Evolutionary conservation across 345 rosid genomes (phyloP), one percentile per base, ranked within the genome.

Genomic region (Populus alba): DNA sequence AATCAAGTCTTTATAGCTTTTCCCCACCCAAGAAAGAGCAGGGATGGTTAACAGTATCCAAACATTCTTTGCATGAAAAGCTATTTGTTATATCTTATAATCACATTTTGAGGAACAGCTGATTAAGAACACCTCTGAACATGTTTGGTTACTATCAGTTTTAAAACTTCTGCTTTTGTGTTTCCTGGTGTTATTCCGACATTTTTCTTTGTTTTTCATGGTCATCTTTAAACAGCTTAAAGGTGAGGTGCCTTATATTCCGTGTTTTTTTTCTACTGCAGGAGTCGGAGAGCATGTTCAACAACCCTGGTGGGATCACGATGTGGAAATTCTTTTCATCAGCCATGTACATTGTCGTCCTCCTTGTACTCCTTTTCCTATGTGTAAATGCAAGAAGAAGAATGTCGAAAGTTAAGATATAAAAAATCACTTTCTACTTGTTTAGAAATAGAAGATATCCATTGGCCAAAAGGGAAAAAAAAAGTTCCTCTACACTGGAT

Each of bases 381-480:
- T 87, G 75, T 91, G 89, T 91, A 89, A 93, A 86, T 76, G 87
- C 90, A 41, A 87, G 90, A 81, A 87, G 95, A 83, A 88, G 86
- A 87, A 90, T 80, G 86, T 89, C 85, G 10, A 93, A 92, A 87
- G 81, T 92, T 77, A 93, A 95, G 87, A 86, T 92, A 85, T 92
- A 75, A 41, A 49, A 79, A 75, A 10, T 75, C 27, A 18, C 65
- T 66, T 25, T 20, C 23, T 37, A 25, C 49, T 72, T 57, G 45
- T 70, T 59, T 62, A 84, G 68, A 71, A 82, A 72, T 71, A 79
- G 43, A 75, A 83, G 62, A 78, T 63, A 71, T 33, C 75, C 83
- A 76, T 78, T 75, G 78, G 78, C 59, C 63, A 63, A 10, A 39
- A 74, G 67, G 39, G 49, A 23, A 31, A 72, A 10, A 41, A 41